These are phyloP conservation scores for Acanthamoeba castellanii DNA, from an alignment of 208 protist genomes.

Conservation along the genomic window DNA sequence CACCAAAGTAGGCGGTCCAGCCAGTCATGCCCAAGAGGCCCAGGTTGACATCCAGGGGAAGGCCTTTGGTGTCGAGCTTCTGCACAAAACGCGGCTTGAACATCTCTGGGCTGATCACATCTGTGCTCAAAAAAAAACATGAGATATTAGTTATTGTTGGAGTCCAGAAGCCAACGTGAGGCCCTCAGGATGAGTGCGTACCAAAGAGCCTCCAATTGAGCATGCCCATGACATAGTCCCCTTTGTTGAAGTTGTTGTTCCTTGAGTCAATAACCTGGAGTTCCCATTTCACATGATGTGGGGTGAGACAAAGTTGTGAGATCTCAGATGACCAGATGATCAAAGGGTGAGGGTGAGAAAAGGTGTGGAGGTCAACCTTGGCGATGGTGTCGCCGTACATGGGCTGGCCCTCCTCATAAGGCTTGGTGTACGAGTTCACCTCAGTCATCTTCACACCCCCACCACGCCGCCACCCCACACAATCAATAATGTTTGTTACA, in stretches of 20 bases:
- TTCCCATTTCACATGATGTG: neutral
- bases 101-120: neutral
- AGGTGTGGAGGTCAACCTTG: neutral
- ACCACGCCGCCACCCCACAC: too few species aligned
- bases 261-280: neutral
- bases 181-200: neutral
- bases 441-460: neutral
- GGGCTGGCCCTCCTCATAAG: neutral
- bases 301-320: neutral
- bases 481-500: too few species aligned
- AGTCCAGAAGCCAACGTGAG: too few species aligned
- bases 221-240: neutral
- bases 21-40: constrained; percentile 41
- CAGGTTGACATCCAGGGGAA: neutral
- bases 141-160: too few species aligned
- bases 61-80: constrained; percentile 46
- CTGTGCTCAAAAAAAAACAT: neutral
- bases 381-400: constrained; percentile 27
- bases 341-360: too few species aligned
- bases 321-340: neutral
- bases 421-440: neutral
- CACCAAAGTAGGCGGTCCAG: constrained; percentile 41
- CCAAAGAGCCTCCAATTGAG: neutral
- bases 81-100: neutral
- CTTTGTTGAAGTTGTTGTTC: constrained; percentile 1